Conservation (phyloP, 495 filamentous ascomycete genomes). For the Penicillium robsamsonii region DNA sequence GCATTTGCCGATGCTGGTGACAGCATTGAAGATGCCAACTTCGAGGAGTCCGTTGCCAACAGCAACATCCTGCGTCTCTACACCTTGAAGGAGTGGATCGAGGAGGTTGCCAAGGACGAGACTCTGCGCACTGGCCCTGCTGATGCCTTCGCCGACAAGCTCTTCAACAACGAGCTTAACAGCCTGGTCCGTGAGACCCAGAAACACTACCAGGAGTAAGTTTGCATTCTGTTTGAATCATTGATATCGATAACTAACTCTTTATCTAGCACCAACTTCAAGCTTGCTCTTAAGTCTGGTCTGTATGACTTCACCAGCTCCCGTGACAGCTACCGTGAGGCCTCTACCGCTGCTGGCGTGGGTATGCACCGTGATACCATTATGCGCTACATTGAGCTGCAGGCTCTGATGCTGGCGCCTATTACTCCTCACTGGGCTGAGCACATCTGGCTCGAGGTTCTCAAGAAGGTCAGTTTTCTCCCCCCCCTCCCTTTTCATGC, state of each 20-base stretch:
- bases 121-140: constrained; percentile 70
- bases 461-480: constrained; percentile 59
- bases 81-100: constrained; percentile 88
- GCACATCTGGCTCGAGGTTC: constrained; percentile 86
- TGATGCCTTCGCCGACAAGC: constrained; percentile 76
- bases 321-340: constrained; percentile 88
- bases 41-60: constrained; percentile 92
- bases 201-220: constrained; percentile 70
- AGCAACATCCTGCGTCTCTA: constrained; percentile 82
- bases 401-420: constrained; percentile 73
- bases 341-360: constrained; percentile 65
- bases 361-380: constrained; percentile 81
- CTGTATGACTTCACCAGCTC: constrained; percentile 87
- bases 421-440: constrained; percentile 94
- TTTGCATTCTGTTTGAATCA: not conserved
- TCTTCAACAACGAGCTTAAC: constrained; percentile 95
- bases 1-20: constrained; percentile 94
- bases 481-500: not conserved
- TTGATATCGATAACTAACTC: constrained; percentile 30
- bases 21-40: constrained; percentile 93
- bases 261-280: constrained; percentile 65
- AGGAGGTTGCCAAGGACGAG: constrained; percentile 72
- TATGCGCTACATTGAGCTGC: constrained; percentile 78
- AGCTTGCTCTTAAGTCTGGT: constrained; percentile 84
- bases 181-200: constrained; percentile 70